Evolutionary conservation across 2,329 filamentous ascomycete genomes (phyloP).

Genomic region (Colletotrichum acutatum): DNA sequence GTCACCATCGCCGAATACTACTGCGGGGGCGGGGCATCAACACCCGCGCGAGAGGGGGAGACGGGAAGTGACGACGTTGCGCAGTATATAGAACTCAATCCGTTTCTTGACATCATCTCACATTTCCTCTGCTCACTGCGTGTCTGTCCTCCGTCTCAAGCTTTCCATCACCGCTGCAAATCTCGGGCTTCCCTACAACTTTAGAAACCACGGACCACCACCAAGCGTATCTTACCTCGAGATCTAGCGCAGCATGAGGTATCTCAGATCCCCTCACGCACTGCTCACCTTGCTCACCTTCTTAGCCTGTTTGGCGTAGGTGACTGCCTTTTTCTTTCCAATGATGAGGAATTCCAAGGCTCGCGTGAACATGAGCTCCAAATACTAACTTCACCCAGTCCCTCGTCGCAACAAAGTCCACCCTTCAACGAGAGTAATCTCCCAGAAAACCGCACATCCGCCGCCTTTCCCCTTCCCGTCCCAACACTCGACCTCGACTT

Average conservation of each 20-base stretch:
- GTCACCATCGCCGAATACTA: slow-evolving; percentile 12
- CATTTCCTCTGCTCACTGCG: background rate
- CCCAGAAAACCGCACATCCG: slow-evolving; percentile 51
- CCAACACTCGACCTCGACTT: slow-evolving; percentile 61
- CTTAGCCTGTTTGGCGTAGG: background rate
- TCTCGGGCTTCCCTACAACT: background rate
- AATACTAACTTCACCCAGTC: background rate
- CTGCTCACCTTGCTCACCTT: background rate
- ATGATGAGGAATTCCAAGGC: background rate
- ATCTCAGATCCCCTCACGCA: background rate
- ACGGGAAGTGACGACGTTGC: background rate
- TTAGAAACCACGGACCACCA: background rate
- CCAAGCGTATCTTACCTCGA: background rate
- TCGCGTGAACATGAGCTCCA: background rate
- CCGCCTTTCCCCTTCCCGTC: slow-evolving; percentile 55
- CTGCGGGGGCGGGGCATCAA: slow-evolving; percentile 25
- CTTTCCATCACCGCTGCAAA: background rate
- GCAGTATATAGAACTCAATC: slow-evolving; percentile 3
- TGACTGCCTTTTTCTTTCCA: background rate
- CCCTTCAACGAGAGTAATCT: slow-evolving; percentile 26
- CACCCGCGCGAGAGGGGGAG: background rate
- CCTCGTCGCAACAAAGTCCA: background rate
- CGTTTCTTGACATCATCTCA: background rate
- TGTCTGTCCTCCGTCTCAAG: background rate
- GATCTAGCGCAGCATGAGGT: slow-evolving; percentile 17